A percentile compares a stretch with the other conserved stretches of the same genome.
phyloP scores from a whole-genome alignment of 352 stramenopile species.

The Phytophthora hybrid region DNA sequence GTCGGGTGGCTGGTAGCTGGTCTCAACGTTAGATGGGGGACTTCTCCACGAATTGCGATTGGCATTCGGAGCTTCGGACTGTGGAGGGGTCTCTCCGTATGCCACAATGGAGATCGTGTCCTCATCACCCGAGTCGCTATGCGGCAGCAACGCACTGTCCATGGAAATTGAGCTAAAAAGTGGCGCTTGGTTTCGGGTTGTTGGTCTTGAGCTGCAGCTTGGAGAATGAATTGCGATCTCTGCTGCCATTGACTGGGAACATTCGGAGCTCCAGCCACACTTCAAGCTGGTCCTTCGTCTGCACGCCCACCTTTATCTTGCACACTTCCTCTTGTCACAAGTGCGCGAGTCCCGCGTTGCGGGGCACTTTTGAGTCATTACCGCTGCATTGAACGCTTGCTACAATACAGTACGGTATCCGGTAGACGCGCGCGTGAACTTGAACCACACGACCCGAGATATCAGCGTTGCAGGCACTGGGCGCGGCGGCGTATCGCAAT shows the following conservation, averaged over 20 bases:
- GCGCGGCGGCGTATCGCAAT: conserved; percentile 24
- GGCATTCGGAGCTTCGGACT: conserved; percentile 9
- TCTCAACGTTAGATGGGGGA: conserved; percentile 10
- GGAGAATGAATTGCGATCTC: conserved; percentile 18
- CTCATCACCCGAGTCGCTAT: conserved; percentile 18
- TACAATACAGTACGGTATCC: neutral
- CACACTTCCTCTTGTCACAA: conserved; percentile 21
- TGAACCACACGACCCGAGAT: conserved; percentile 24
- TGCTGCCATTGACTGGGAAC: conserved; percentile 6
- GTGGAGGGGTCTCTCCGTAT: conserved; percentile 16
- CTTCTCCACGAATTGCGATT: conserved; percentile 30
- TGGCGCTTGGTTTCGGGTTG: no score
- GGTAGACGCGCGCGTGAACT: conserved; percentile 1
- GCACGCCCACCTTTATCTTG: conserved; percentile 11
- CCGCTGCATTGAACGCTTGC: conserved; percentile 4
- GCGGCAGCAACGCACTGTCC: conserved; percentile 32
- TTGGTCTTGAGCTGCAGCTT: conserved; percentile 17
- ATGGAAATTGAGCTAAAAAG: no score
- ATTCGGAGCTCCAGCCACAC: conserved; percentile 2
- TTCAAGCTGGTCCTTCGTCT: conserved; percentile 33
- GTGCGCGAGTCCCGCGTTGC: conserved; percentile 13
- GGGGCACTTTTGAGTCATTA: conserved; percentile 18
- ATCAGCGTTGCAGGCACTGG: conserved; percentile 25
- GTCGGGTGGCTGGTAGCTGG: conserved; percentile 29
- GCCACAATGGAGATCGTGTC: conserved; percentile 39